Percentiles rank a stretch among this genome's conserved stretches.
Evolutionary conservation across 1,284 basidiomycete species (phyloP).

Genomic region (Microstroma glucosiphilum): DNA sequence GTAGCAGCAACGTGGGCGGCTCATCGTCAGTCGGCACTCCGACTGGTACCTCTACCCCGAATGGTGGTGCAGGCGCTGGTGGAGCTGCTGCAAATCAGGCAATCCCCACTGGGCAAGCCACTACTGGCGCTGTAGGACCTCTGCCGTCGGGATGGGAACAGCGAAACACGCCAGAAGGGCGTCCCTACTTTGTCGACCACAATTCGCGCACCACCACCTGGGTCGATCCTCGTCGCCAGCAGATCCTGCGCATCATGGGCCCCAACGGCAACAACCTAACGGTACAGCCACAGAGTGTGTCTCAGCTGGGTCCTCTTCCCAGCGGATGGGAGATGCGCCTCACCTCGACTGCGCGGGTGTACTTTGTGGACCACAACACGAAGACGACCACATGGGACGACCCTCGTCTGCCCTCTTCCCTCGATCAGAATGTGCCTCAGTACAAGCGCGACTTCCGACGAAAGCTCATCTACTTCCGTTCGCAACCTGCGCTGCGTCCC

Average conservation of each 20-base stretch:
- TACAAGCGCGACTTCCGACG: conserved; percentile 98
- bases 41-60: conserved; percentile 11
- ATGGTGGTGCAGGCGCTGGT: conserved; percentile 52
- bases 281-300: conserved; percentile 71
- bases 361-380: conserved; percentile 92
- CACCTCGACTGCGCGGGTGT: conserved; percentile 83
- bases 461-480: conserved; percentile 98
- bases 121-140: conserved; percentile 72
- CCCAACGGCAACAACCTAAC: conserved; percentile 72
- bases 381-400: conserved; percentile 96
- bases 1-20: conserved; percentile 18
- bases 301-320: conserved; percentile 87
- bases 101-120: conserved; percentile 48
- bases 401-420: conserved; percentile 68
- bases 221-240: conserved; percentile 90
- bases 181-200: conserved; percentile 89
- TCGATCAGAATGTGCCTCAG: conserved; percentile 93
- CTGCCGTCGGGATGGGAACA: conserved; percentile 97
- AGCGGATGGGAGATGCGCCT: conserved; percentile 97
- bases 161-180: conserved; percentile 89
- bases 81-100: conserved; percentile 15
- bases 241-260: conserved; percentile 76
- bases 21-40: conserved; percentile 10
- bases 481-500: conserved; percentile 83
- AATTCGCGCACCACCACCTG: conserved; percentile 94